These are phyloP conservation scores for Leishmania gerbilli DNA, from an alignment of 208 protist species.

Conservation along the genomic window DNA sequence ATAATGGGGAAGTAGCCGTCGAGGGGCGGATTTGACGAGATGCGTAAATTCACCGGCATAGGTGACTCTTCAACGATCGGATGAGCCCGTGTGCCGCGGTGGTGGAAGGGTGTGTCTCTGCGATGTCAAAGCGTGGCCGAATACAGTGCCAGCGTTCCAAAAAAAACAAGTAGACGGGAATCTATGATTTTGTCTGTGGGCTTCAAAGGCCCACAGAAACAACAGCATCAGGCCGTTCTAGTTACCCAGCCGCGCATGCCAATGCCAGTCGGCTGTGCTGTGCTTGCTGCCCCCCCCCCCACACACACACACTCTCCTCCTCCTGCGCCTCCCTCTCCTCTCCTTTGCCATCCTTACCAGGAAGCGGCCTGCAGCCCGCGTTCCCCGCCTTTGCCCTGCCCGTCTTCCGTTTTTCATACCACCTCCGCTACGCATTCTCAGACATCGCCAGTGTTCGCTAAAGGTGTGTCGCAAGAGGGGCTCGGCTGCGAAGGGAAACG, in stretches of 20 bases:
- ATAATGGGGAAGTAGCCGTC: no score
- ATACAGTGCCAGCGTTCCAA: no score
- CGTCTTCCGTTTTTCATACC: no score
- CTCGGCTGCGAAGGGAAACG: neutral
- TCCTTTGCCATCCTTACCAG: neutral
- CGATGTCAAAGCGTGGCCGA: no score
- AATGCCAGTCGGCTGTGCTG: neutral
- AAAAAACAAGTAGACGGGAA: neutral
- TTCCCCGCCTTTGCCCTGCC: no score
- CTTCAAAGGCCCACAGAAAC: neutral
- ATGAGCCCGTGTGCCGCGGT: no score
- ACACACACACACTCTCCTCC: neutral
- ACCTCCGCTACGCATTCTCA: neutral
- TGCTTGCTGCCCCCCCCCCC: neutral
- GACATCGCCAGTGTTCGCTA: neutral
- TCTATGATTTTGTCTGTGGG: no score
- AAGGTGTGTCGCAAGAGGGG: neutral
- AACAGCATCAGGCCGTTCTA: neutral
- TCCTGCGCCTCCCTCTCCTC: slow-evolving; percentile 13
- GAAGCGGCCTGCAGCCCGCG: neutral
- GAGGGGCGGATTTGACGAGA: no score
- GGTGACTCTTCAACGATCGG: no score
- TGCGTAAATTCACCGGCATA: no score
- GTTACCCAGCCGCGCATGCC: neutral
- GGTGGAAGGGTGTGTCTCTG: no score